A percentile compares a stretch with the other conserved stretches of the same genome.
phyloP scores from a whole-genome alignment of 1,284 basidiomycete genomes.

The Trichosporon sp. region DNA sequence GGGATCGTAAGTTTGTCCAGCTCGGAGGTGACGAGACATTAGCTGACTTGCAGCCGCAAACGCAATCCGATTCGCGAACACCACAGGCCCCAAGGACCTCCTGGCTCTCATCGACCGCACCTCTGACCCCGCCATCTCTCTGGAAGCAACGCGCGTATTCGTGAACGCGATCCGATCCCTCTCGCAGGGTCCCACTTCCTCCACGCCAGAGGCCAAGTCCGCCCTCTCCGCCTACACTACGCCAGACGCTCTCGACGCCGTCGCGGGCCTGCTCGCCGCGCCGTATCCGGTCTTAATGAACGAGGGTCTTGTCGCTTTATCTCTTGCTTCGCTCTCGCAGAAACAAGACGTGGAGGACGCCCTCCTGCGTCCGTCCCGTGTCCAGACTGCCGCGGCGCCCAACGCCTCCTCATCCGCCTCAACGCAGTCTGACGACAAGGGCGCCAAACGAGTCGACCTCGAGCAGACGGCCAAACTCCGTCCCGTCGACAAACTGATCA shows the following conservation, averaged over 20 bases:
- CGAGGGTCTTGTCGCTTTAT: constrained; percentile 82
- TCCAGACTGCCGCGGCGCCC: background rate
- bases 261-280: constrained; percentile 72
- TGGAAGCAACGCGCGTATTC: constrained; percentile 67
- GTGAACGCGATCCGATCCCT: constrained; percentile 39
- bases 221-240: background rate
- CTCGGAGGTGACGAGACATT: background rate
- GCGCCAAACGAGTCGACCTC: background rate
- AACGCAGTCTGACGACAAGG: background rate
- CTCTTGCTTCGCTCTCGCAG: constrained; percentile 57
- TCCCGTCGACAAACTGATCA: constrained; percentile 20
- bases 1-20: constrained; percentile 18
- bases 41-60: constrained; percentile 25
- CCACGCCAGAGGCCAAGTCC: background rate
- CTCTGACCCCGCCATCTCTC: constrained; percentile 77
- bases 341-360: background rate
- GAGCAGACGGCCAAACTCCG: background rate
- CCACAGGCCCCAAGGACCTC: constrained; percentile 61
- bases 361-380: background rate
- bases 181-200: background rate
- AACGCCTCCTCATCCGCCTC: background rate
- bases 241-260: constrained; percentile 58
- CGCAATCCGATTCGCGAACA: constrained; percentile 30
- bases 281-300: constrained; percentile 84
- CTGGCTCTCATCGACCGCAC: constrained; percentile 75